phyloP scores from a whole-genome alignment of 495 filamentous ascomycete species.

The Xanthoparmelia taractica region DNA sequence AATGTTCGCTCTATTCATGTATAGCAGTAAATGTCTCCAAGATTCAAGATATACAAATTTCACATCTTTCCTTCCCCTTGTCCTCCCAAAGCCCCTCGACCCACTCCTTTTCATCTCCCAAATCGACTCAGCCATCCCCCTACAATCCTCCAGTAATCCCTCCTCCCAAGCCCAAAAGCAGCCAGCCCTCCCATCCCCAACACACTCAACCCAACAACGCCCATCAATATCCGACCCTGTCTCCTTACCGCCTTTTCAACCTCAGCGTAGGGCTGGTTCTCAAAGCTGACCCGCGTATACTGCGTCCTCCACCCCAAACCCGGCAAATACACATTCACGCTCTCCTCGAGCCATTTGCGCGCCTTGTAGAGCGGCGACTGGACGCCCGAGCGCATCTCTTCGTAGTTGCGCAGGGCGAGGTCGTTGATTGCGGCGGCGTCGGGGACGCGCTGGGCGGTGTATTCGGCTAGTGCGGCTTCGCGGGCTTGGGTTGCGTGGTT shows the following conservation, averaged over 20 bases:
- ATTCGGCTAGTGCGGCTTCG: slow-evolving; percentile 48
- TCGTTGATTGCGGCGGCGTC: slow-evolving; percentile 91
- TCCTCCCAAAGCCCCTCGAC: too few species aligned
- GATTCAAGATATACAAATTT: too few species aligned
- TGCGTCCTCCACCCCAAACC: slow-evolving; percentile 79
- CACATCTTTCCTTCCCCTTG: too few species aligned
- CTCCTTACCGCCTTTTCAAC: slow-evolving; percentile 57
- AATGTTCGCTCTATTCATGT: too few species aligned
- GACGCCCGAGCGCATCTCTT: slow-evolving; percentile 85
- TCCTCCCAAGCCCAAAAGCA: neutral
- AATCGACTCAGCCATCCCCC: slow-evolving; percentile 1
- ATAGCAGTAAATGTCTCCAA: too few species aligned
- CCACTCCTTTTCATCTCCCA: neutral
- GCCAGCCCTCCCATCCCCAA: slow-evolving; percentile 21
- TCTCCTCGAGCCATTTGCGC: slow-evolving; percentile 80
- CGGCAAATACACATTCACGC: slow-evolving; percentile 67
- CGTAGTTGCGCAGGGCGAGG: slow-evolving; percentile 81
- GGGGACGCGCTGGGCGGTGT: slow-evolving; percentile 59
- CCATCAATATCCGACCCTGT: slow-evolving; percentile 57
- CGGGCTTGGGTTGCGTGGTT: neutral
- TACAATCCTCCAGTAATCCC: neutral
- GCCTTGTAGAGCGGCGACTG: slow-evolving; percentile 64
- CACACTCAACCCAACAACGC: slow-evolving; percentile 27
- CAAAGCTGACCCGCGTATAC: slow-evolving; percentile 88
- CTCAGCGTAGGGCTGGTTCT: slow-evolving; percentile 82